Evolutionary conservation across 2,329 filamentous ascomycete species (phyloP).

Genomic region (Ophiosphaerella herpotricha): DNA sequence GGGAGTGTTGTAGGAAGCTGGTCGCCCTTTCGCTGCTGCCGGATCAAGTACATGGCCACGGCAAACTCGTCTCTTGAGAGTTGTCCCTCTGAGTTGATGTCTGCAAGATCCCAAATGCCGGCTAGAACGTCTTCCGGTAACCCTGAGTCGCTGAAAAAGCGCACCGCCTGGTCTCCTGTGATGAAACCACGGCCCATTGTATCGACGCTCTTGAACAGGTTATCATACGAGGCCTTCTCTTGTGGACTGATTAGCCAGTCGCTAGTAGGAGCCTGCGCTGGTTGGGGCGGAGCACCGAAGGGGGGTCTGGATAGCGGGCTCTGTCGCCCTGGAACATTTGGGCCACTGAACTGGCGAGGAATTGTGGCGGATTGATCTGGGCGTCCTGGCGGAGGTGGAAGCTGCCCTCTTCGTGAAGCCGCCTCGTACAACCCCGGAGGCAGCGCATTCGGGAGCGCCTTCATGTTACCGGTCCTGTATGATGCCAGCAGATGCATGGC

Average conservation of each 20-base stretch:
- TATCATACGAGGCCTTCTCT: constrained; percentile 88
- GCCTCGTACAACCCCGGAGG: constrained; percentile 90
- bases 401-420: constrained; percentile 66
- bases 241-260: constrained; percentile 84
- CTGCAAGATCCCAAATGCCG: constrained; percentile 95
- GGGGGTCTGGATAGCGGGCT: constrained; percentile 61
- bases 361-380: constrained; percentile 64
- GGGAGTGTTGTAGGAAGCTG: constrained; percentile 78
- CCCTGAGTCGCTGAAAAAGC: constrained; percentile 90
- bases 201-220: constrained; percentile 82
- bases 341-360: constrained; percentile 80
- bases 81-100: constrained; percentile 87
- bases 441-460: constrained; percentile 76
- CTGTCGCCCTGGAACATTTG: constrained; percentile 57
- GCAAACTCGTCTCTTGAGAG: constrained; percentile 90
- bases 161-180: constrained; percentile 90
- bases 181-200: constrained; percentile 80
- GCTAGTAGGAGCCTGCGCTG: constrained; percentile 60
- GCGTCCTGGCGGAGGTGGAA: constrained; percentile 48
- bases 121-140: constrained; percentile 87
- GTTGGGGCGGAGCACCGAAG: constrained; percentile 54
- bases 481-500: constrained; percentile 97
- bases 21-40: constrained; percentile 77
- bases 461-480: constrained; percentile 81
- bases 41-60: constrained; percentile 95